These are phyloP conservation scores for Backusella morwellensis DNA, from an alignment of 192 early-diverging fungal genomes.

Conservation along the genomic window DNA sequence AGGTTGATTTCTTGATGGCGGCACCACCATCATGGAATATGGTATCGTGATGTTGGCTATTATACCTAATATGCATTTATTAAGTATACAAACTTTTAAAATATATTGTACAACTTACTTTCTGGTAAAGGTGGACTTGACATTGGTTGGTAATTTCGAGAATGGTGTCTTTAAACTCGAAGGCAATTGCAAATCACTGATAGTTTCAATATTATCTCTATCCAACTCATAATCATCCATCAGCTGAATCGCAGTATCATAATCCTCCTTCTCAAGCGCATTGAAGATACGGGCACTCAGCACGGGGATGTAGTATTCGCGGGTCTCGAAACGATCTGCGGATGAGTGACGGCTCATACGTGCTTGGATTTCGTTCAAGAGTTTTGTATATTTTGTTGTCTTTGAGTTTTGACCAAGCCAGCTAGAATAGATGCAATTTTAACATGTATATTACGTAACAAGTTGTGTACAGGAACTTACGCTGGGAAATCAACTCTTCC, in stretches of 20 bases:
- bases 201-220: slow-evolving; percentile 84
- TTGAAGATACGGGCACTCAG: slow-evolving; percentile 55
- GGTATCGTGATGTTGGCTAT: slow-evolving; percentile 58
- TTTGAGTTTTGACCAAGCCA: slow-evolving; percentile 93
- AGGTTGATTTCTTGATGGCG: slow-evolving; percentile 27
- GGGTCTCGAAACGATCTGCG: slow-evolving; percentile 83
- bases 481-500: slow-evolving; percentile 28
- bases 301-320: slow-evolving; percentile 82
- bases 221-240: slow-evolving; percentile 95
- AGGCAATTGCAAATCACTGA: slow-evolving; percentile 75
- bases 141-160: slow-evolving; percentile 55
- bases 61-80: slow-evolving; percentile 46
- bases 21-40: slow-evolving; percentile 34
- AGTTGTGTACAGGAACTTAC: slow-evolving; percentile 26
- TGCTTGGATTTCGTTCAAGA: slow-evolving; percentile 82
- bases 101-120: slow-evolving; percentile 44
- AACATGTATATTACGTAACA: not conserved
- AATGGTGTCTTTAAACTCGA: slow-evolving; percentile 27
- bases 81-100: not conserved
- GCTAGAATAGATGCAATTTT: slow-evolving; percentile 30
- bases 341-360: slow-evolving; percentile 82
- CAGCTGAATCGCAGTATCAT: slow-evolving; percentile 55
- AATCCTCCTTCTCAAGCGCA: slow-evolving; percentile 33
- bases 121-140: slow-evolving; percentile 82
- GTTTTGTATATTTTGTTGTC: slow-evolving; percentile 62